Base-by-base conservation (phyloP, 2,329 filamentous ascomycete genomes). In the Sclerotinia glacialis region DNA sequence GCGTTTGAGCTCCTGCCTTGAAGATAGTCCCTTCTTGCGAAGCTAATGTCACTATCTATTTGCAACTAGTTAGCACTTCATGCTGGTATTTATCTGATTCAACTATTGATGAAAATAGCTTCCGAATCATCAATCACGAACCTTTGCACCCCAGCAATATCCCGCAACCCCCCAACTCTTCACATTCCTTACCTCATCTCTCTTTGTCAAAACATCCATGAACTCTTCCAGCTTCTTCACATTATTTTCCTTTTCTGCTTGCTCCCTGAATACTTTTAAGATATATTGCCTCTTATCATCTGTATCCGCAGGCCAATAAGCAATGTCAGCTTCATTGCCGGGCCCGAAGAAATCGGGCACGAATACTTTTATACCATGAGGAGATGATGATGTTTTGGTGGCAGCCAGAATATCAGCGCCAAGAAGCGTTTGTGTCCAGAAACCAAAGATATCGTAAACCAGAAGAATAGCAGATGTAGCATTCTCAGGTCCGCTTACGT, bases 321-420 rank as follows among this genome's bases (percentile, higher is more conserved):
- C 53, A 31, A 68, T 56, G 65, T 69, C 65, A 3, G 69, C 66
- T 37, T 66, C 63, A 9, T 58, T 70, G 75, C 90, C 92, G 14
- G 56, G 42, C 67, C 89, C 84, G 81, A 97, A 96, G 83, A 91
- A 94, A 79, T 97, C 93, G 23, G 93, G 93, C 71, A 97, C 93
- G 79, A 93, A 92, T 73, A 96, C 90, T 73, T 87, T 87, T 82
- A 93, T 93, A 68, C 82, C 78, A 3, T n/a, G 14, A 42, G 61
- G 50, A 23, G 50, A 64, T 79, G 85, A 79, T 78, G 75, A 73
- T 82, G 69, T 67, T 9, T 46, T 49, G 5, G 50, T 61, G 18
- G 54, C 14, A 50, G 85, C 81, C n/a, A 89, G 79, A 70, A 85
- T 89, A 72, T 91, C 89, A 69, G 86, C 85, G 26, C 88, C 89